Evolutionary conservation across 1,139 yeast genomes (phyloP).

Genomic region (Lodderomyces theae): DNA sequence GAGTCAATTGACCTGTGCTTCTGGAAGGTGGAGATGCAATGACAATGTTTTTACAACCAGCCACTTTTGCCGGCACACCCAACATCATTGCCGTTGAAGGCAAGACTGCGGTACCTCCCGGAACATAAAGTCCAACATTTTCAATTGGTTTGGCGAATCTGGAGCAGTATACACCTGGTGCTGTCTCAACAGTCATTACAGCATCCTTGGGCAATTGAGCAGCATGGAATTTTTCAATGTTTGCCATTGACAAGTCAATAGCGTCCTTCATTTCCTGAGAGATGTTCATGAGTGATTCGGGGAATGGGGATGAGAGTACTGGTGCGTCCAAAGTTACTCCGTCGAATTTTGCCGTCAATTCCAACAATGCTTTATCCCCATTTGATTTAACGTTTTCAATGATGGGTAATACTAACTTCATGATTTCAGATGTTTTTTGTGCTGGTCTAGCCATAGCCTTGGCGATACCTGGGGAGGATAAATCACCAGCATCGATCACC

Average conservation of each 20-base stretch:
- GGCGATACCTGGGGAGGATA: constrained; percentile 44
- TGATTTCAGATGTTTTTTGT: constrained; percentile 85
- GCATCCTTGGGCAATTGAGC: constrained; percentile 78
- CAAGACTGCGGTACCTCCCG: constrained; percentile 98
- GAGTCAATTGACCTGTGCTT: constrained; percentile 86
- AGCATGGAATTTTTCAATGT: constrained; percentile 87
- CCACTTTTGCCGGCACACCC: constrained; percentile 98
- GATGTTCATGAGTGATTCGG: constrained; percentile 69
- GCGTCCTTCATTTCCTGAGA: constrained; percentile 78
- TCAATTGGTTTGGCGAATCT: constrained; percentile 94
- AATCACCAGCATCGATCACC: constrained; percentile 44
- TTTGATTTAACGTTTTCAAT: constrained; percentile 68
- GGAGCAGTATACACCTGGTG: constrained; percentile 91
- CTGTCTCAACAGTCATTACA: constrained; percentile 81
- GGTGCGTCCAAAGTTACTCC: constrained; percentile 73
- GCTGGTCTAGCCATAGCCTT: constrained; percentile 81
- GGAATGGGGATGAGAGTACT: constrained; percentile 83
- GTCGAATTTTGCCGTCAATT: constrained; percentile 86
- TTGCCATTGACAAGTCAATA: constrained; percentile 82
- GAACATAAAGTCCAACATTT: constrained; percentile 91
- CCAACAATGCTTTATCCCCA: constrained; percentile 86
- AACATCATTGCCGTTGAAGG: constrained; percentile 98
- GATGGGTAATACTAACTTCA: constrained; percentile 89
- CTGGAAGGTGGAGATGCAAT: constrained; percentile 97
- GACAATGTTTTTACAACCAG: constrained; percentile 92